Evolutionary conservation across 108 stramenopile species (phyloP), one percentile per base, ranked within the genome.

Genomic region (Cylindrotheca closterium): DNA sequence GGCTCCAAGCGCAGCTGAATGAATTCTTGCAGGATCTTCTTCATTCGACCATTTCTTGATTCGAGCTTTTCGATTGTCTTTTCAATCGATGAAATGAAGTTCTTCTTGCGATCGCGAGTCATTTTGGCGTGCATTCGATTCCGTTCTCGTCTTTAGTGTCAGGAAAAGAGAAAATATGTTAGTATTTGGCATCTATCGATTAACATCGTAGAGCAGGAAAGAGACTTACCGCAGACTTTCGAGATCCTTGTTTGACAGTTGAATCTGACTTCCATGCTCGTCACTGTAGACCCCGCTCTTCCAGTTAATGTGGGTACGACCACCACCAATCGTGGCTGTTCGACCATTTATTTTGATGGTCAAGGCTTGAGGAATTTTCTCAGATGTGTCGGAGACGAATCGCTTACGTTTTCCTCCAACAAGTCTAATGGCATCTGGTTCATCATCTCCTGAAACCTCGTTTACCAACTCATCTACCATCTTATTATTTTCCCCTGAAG

Each of bases 121-220:
- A 94, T 91, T 65, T 97, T 95, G 47, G 96, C 96, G 60, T 97
- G 96, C 88, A 94, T 93, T 51, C 96, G 80, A 70, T 97, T 97
- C 21, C 96, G 89, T 75, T 97, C 96, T 29, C 94, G 86, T 60
- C 96, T 87, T 60, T 60, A 64, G 5, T 26, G 52, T 10, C 12
- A 32, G 34, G 30, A 61, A 32, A 55, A 55, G 19, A 17, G 30
- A 19, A 60, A 51, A 17, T 7, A 10, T 51, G 66, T n/a, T n/a
- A 21, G 51, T 22, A 25, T 30, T 19, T 31, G 52, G 33, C 25
- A 60, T 27, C 24, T 21, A 55, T 2, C 10, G 46, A 63, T 29
- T 2, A 48, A 27, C 4, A 51, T 26, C n/a, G 32, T 5, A 30
- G 8, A 25, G 51, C 4, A 60, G 31, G 19, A 15, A 55, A 34